Percentiles rank a stretch among this genome's conserved stretches.
These are phyloP conservation scores for Gossypium arboreum DNA, from an alignment of 345 rosid genomes.

Conservation along the genomic window DNA sequence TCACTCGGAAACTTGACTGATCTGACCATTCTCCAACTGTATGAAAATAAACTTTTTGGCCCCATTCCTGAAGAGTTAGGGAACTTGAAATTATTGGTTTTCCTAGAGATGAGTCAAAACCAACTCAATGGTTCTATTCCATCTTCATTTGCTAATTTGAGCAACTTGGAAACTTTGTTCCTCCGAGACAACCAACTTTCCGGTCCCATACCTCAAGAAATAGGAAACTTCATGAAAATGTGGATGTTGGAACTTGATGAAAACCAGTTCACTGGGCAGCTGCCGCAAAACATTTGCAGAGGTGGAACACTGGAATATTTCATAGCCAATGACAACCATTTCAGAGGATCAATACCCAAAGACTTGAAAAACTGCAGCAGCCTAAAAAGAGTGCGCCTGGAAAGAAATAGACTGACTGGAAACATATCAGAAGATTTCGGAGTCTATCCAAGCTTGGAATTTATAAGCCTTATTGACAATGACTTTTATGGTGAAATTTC, in stretches of 20 bases:
- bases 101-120: not conserved
- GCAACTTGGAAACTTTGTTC: slow-evolving; percentile 4
- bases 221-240: not conserved
- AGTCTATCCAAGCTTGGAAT: not conserved
- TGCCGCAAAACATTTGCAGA: not conserved
- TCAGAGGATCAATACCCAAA: not conserved
- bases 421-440: slow-evolving; percentile 8
- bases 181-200: not conserved
- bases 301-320: not conserved
- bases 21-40: not conserved
- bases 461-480: not conserved
- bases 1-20: not conserved
- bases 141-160: not conserved
- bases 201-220: not conserved
- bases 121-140: slow-evolving; percentile 5
- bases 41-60: not conserved
- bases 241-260: not conserved
- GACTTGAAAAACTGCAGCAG: not conserved
- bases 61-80: slow-evolving; percentile 1
- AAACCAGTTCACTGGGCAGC: not conserved
- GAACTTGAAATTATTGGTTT: not conserved
- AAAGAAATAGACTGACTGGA: not conserved
- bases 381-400: not conserved
- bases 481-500: not conserved
- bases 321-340: not conserved